Percentiles rank a stretch among this genome's conserved stretches.
These are phyloP conservation scores for Echeveria elegans DNA, from an alignment of 164 flowering plant genomes.

Conservation along the genomic window DNA sequence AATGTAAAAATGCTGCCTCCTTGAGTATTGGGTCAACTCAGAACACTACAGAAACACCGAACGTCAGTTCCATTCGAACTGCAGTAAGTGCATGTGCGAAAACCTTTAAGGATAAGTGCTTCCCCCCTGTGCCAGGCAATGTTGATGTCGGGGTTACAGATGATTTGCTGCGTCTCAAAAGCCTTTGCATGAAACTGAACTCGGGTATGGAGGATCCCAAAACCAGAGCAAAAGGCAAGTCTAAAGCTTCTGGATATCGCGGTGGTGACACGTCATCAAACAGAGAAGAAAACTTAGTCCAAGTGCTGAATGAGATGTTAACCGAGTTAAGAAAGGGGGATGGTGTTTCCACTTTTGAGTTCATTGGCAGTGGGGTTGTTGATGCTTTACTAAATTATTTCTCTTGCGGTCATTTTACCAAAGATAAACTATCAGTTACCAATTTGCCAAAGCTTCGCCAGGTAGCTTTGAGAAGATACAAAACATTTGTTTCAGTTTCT, in stretches of 20 bases:
- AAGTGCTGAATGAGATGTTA: constrained; percentile 67
- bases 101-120: constrained; percentile 80
- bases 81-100: constrained; percentile 70
- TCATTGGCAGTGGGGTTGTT: constrained; percentile 92
- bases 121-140: constrained; percentile 61
- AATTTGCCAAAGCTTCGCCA: constrained; percentile 65
- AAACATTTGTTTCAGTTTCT: constrained; percentile 62
- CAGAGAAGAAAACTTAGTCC: constrained; percentile 62
- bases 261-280: constrained; percentile 33
- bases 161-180: constrained; percentile 73
- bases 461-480: constrained; percentile 71
- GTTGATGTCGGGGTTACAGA: constrained; percentile 68
- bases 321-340: constrained; percentile 75
- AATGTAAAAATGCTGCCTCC: constrained; percentile 40
- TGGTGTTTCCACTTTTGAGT: constrained; percentile 97
- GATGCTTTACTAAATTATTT: constrained; percentile 78
- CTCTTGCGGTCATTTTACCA: constrained; percentile 64
- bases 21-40: constrained; percentile 52
- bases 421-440: constrained; percentile 56
- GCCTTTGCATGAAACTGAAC: constrained; percentile 70
- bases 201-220: constrained; percentile 59
- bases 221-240: constrained; percentile 70
- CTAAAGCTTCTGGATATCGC: constrained; percentile 53
- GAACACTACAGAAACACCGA: constrained; percentile 51
- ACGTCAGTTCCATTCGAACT: constrained; percentile 57